Conservation (phyloP, 768 basidiomycete genomes). For the Suillus variegatus region DNA sequence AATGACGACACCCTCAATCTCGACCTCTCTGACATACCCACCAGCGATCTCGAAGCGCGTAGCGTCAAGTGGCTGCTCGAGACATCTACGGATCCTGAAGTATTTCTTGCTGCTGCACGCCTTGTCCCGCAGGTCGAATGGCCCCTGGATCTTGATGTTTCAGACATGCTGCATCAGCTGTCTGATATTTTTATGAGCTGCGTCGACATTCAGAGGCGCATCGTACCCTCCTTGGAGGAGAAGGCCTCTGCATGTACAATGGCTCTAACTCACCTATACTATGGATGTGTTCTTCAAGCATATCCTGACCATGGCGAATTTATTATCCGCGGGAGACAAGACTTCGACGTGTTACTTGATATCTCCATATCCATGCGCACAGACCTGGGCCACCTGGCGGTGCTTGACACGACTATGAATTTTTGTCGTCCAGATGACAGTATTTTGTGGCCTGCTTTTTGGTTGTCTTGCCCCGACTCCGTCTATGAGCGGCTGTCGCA, state of each 20-base stretch:
- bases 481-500: not conserved
- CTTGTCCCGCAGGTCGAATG: not conserved
- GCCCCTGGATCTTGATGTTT: not conserved
- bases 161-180: not conserved
- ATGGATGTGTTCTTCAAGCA: not conserved
- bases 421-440: no score
- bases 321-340: not conserved
- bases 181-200: not conserved
- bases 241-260: not conserved
- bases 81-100: not conserved
- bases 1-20: not conserved
- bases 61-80: constrained; percentile 9
- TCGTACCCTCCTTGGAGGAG: not conserved
- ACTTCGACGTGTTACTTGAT: no score
- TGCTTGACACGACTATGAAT: not conserved
- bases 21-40: not conserved
- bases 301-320: not conserved
- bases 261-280: not conserved
- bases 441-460: no score
- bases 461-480: not conserved
- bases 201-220: not conserved
- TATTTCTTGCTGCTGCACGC: not conserved
- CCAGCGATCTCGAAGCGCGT: not conserved
- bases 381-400: no score
- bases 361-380: no score